phyloP scores from a whole-genome alignment of 495 filamentous ascomycete genomes.

The Astrocystis sublimbata region DNA sequence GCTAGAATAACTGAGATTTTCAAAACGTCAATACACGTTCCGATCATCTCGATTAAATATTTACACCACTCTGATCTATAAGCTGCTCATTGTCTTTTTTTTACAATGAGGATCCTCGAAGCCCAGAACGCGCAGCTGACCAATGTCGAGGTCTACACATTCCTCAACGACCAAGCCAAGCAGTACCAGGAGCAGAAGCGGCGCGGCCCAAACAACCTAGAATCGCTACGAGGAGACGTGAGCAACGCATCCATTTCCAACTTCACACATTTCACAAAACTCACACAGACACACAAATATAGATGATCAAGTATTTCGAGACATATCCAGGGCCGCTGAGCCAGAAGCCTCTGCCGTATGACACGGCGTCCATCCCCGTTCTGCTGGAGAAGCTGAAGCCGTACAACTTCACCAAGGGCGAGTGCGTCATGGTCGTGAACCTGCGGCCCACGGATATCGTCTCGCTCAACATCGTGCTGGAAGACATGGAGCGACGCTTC shows the following conservation, averaged over 20 bases:
- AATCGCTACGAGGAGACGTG: slow-evolving; percentile 37
- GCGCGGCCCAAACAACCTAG: slow-evolving; percentile 42
- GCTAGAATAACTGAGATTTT: too few relatives aligned
- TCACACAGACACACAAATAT: slow-evolving; percentile 20
- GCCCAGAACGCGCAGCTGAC: slow-evolving; percentile 47
- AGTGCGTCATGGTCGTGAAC: slow-evolving; percentile 48
- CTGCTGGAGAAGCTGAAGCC: slow-evolving; percentile 41
- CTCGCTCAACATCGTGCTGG: slow-evolving; percentile 43
- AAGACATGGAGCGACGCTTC: slow-evolving; percentile 49
- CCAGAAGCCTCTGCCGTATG: slow-evolving; percentile 42
- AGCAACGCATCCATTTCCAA: not conserved
- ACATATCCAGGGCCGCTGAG: slow-evolving; percentile 43
- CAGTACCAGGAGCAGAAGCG: slow-evolving; percentile 41
- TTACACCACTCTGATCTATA: too few relatives aligned
- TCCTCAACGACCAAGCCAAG: slow-evolving; percentile 42
- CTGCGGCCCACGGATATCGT: slow-evolving; percentile 40
- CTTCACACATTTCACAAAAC: not conserved
- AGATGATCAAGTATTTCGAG: slow-evolving; percentile 43
- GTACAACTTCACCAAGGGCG: slow-evolving; percentile 47
- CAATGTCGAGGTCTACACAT: slow-evolving; percentile 52
- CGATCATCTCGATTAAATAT: too few relatives aligned
- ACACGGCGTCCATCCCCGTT: slow-evolving; percentile 28
- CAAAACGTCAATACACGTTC: too few relatives aligned
- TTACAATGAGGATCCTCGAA: slow-evolving; percentile 53
- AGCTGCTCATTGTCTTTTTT: not conserved